phyloP scores from a whole-genome alignment of 192 early-diverging fungal species.

The Tieghemiomyces parasiticus region DNA sequence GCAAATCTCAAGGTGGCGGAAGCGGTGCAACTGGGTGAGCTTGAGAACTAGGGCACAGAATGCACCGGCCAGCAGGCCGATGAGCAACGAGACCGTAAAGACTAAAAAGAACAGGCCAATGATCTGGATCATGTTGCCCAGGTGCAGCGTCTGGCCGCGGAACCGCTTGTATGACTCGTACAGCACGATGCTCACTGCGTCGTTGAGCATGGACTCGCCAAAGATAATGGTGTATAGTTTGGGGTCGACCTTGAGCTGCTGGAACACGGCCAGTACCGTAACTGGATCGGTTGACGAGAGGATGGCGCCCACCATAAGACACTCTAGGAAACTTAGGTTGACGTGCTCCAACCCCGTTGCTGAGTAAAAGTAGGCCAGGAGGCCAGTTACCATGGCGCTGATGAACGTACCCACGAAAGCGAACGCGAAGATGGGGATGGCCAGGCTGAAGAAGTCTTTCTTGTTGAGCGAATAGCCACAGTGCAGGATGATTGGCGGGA shows the following conservation, averaged over 20 bases:
- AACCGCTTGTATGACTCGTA: slow-evolving; percentile 71
- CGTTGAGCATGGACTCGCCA: slow-evolving; percentile 90
- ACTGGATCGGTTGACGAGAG: slow-evolving; percentile 95
- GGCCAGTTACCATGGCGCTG: slow-evolving; percentile 75
- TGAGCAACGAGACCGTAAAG: slow-evolving; percentile 66
- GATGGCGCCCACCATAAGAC: slow-evolving; percentile 88
- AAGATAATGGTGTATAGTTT: slow-evolving; percentile 93
- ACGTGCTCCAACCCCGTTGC: slow-evolving; percentile 52
- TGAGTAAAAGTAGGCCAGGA: slow-evolving; percentile 53
- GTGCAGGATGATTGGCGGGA: slow-evolving; percentile 95
- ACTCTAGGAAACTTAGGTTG: slow-evolving; percentile 70
- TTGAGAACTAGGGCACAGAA: slow-evolving; percentile 75
- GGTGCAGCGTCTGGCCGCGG: slow-evolving; percentile 51
- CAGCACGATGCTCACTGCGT: slow-evolving; percentile 96
- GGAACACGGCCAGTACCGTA: slow-evolving; percentile 88
- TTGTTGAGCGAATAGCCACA: slow-evolving; percentile 92
- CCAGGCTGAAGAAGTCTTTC: slow-evolving; percentile 27
- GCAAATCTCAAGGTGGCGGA: slow-evolving; percentile 75
- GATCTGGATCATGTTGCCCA: slow-evolving; percentile 42
- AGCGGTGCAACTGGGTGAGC: slow-evolving; percentile 66
- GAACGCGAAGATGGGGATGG: slow-evolving; percentile 83
- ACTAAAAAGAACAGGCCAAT: slow-evolving; percentile 63
- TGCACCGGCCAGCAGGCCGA: slow-evolving; percentile 68
- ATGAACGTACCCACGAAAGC: slow-evolving; percentile 88
- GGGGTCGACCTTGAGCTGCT: slow-evolving; percentile 86